Percentiles rank a stretch among this genome's conserved stretches.
These are phyloP conservation scores for Ogataea dorogensis DNA, from an alignment of 805 yeast species.

Conservation along the genomic window DNA sequence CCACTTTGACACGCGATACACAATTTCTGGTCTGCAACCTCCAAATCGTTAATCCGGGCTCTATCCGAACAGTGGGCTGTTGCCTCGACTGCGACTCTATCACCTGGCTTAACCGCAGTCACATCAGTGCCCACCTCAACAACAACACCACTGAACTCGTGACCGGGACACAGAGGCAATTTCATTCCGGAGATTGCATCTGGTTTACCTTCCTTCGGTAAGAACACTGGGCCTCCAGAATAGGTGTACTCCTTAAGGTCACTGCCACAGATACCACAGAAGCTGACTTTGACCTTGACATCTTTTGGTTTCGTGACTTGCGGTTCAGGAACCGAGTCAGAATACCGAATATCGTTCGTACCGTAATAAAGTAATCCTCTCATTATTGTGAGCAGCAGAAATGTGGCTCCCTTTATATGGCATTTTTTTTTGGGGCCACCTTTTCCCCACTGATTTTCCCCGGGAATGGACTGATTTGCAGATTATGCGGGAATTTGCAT, in stretches of 20 bases:
- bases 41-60: conserved; percentile 20
- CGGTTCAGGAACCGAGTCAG: conserved; percentile 34
- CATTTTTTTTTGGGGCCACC: too few species aligned
- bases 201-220: conserved; percentile 38
- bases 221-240: conserved; percentile 49
- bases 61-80: conserved; percentile 50
- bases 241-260: conserved; percentile 45
- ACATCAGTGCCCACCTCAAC: conserved; percentile 47
- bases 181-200: conserved; percentile 37
- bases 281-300: conserved; percentile 43
- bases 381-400: conserved; percentile 11
- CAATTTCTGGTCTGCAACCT: conserved; percentile 10
- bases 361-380: conserved; percentile 26
- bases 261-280: conserved; percentile 60
- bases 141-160: conserved; percentile 45
- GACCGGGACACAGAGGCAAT: conserved; percentile 47
- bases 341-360: conserved; percentile 21
- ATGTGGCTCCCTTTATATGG: neutral
- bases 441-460: too few species aligned
- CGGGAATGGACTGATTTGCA: neutral
- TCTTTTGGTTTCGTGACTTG: conserved; percentile 36
- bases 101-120: conserved; percentile 42
- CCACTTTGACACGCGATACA: conserved; percentile 54
- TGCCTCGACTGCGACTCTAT: conserved; percentile 45
- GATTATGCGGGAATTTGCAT: neutral